phyloP scores from a whole-genome alignment of 2,329 filamentous ascomycete species.

The Fusarium temperatum region DNA sequence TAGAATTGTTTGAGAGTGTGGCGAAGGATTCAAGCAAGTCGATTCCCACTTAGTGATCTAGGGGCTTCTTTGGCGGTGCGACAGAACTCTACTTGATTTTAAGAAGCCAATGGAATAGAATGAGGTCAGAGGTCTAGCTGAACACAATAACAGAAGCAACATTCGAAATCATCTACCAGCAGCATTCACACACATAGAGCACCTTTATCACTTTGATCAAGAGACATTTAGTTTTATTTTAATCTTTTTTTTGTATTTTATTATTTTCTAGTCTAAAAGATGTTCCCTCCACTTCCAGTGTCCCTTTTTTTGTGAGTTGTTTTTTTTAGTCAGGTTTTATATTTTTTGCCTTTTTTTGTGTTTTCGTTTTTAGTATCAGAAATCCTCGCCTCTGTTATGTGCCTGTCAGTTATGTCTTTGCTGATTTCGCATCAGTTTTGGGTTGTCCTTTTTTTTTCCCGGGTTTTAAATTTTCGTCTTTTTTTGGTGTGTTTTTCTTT shows the following conservation, averaged over 20 bases:
- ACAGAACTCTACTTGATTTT: no score
- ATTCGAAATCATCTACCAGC: no score
- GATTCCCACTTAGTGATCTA: no score
- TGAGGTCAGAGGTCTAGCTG: no score
- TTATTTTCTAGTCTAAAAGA: not conserved
- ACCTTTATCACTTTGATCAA: not conserved
- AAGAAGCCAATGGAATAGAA: no score
- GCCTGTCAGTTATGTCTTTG: not conserved
- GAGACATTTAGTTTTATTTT: not conserved
- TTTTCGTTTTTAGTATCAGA: not conserved
- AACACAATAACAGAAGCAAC: no score
- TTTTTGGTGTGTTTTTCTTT: not conserved
- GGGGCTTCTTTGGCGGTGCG: no score
- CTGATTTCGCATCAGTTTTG: not conserved
- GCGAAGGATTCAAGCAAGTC: no score
- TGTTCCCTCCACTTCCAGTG: not conserved
- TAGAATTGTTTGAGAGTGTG: no score
- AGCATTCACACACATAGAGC: no score
- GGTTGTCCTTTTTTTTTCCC: not conserved
- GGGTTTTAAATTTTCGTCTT: not conserved
- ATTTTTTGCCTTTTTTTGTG: not conserved
- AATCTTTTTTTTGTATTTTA: not conserved
- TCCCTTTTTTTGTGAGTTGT: accelerated
- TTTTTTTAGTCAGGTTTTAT: not conserved
- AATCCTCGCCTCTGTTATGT: not conserved